Evolutionary conservation across 306 rosid genomes (phyloP), one percentile per base, ranked within the genome.

Genomic region (Gleditsia sinensis): DNA sequence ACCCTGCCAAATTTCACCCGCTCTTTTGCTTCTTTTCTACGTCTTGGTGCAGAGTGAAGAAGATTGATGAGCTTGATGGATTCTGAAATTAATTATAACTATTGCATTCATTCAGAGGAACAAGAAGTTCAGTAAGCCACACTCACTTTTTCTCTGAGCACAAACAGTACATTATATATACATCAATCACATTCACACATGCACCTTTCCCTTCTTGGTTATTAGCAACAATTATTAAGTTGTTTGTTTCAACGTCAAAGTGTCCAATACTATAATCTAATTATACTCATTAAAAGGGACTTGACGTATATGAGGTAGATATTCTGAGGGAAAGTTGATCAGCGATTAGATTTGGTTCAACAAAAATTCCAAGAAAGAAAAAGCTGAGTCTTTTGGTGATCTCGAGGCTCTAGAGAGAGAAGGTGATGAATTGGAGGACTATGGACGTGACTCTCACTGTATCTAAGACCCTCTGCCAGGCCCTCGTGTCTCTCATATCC

Each of bases 1-100:
- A 53, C 83, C 56, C 89, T 88, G 88, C 84, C 42, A 80, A 33
- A 42, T 77, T 77, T 83, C 80, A 82, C 84, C 88, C 76, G 79
- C 83, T 73, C 75, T 60, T 81, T 83, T 83, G 83, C 95, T 90
- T 92, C 87, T 83, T 83, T 84, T 80, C 78, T 86, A 90, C 96
- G 92, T 85, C 89, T 69, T 67, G 69, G 77, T 27, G 80, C 87
- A 83, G 86, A 76, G 84, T 71, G 73, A 71, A 75, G 69, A 77
- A 86, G 96, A 86, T 85, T 86, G 90, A 84, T 82, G 89, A 80
- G 83, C 74, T 82, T 87, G 83, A 83, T 88, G 84, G 86, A 85
- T 88, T 90, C 87, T 88, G 83, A 86, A 55, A 71, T 79, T 61
- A 74, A 11, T 9, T 56, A 59, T 62, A 71, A 75, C 79, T 74